These are phyloP conservation scores for Porodaedalea pini DNA, from an alignment of 1,284 basidiomycete species.

Conservation along the genomic window DNA sequence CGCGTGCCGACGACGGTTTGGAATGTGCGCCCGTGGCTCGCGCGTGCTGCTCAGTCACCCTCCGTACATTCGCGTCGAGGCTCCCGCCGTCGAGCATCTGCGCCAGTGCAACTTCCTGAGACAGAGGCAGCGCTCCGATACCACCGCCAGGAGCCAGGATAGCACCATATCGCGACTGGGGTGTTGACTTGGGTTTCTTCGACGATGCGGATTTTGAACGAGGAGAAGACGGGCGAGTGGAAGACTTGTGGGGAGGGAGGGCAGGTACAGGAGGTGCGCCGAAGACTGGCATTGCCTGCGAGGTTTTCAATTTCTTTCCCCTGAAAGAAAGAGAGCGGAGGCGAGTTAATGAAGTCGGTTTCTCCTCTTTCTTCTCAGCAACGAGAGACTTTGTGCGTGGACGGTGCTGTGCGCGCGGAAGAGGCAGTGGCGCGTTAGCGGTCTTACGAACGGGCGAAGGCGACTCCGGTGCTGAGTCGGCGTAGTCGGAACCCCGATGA, in stretches of 20 bases:
- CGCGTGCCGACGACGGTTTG: background rate
- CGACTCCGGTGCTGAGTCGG: conserved; percentile 25
- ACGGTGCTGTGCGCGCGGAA: conserved; percentile 1
- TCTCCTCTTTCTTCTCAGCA: background rate
- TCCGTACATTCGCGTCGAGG: conserved; percentile 52
- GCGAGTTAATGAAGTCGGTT: conserved; percentile 14
- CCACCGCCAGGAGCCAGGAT: conserved; percentile 27
- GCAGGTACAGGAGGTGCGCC: background rate
- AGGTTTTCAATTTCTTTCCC: background rate
- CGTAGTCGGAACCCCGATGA: conserved; percentile 37
- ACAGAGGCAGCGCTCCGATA: conserved; percentile 47
- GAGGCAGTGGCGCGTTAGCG: conserved; percentile 32
- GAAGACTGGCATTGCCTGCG: background rate
- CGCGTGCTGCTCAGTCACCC: conserved; percentile 53
- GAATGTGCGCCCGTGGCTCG: conserved; percentile 33
- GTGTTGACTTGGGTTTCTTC: conserved; percentile 33
- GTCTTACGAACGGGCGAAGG: conserved; percentile 21
- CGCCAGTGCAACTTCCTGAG: conserved; percentile 60
- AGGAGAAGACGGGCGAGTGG: background rate
- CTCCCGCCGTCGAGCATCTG: conserved; percentile 64
- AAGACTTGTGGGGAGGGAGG: background rate
- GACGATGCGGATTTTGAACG: background rate
- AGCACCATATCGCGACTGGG: conserved; percentile 17
- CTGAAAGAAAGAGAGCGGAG: conserved; percentile 20
- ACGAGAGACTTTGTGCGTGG: conserved; percentile 8